Evolutionary conservation across 768 basidiomycete species (phyloP).

Genomic region (Amanita rimosa): DNA sequence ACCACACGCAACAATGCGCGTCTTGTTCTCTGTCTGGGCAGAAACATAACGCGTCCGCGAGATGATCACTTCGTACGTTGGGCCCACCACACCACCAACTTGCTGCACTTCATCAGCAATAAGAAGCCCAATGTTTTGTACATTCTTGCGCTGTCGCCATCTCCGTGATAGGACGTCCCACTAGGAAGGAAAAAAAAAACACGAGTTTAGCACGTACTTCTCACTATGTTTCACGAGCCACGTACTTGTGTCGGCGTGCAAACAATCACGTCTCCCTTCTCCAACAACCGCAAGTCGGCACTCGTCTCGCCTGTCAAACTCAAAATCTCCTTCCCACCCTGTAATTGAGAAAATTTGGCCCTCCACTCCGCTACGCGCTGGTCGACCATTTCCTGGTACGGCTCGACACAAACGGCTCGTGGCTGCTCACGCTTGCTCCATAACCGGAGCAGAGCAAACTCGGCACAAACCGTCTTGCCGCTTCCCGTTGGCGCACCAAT

Average conservation of each 20-base stretch:
- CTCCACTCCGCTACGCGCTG: conserved; percentile 83
- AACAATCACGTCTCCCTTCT: conserved; percentile 87
- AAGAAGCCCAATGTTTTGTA: conserved; percentile 83
- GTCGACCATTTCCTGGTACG: conserved; percentile 97
- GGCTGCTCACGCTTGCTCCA: conserved; percentile 83
- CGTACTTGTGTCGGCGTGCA: conserved; percentile 86
- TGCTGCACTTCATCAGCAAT: conserved; percentile 96
- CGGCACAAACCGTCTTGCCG: conserved; percentile 96
- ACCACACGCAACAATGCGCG: conserved; percentile 88
- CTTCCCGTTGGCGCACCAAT: conserved; percentile 95
- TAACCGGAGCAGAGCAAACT: conserved; percentile 88
- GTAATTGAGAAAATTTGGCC: conserved; percentile 67
- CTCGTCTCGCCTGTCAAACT: conserved; percentile 91
- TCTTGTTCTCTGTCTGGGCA: conserved; percentile 86
- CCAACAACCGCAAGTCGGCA: conserved; percentile 79
- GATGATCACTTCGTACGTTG: conserved; percentile 92
- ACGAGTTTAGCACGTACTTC: conserved; percentile 5
- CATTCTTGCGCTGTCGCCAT: conserved; percentile 96
- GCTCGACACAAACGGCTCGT: conserved; percentile 90
- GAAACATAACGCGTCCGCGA: conserved; percentile 96
- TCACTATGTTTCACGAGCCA: conserved; percentile 7
- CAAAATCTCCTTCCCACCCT: conserved; percentile 90
- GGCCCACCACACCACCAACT: conserved; percentile 89
- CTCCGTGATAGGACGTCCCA: conserved; percentile 93
- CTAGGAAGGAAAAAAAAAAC: conserved; percentile 27